These are phyloP conservation scores for Bipolaris bicolor DNA, from an alignment of 2,329 filamentous ascomycete genomes.

Conservation along the genomic window DNA sequence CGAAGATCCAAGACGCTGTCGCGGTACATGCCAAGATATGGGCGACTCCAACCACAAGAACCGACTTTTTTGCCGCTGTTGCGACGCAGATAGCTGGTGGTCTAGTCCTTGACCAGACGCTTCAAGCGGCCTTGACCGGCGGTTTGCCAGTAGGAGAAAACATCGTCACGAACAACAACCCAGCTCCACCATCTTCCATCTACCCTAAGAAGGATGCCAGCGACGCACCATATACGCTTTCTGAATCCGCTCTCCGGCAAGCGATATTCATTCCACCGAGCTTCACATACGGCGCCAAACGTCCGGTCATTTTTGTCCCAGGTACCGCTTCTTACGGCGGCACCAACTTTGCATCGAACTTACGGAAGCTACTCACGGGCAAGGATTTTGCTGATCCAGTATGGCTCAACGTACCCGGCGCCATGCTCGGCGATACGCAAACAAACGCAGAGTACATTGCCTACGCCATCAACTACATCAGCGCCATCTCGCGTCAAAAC, in stretches of 20 bases:
- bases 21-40: constrained; percentile 20
- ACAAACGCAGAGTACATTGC: constrained; percentile 62
- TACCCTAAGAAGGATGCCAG: constrained; percentile 48
- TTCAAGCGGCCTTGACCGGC: constrained; percentile 19
- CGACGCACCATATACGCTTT: constrained; percentile 58
- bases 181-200: constrained; percentile 26
- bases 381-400: constrained; percentile 45
- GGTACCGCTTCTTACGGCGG: constrained; percentile 60
- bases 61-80: constrained; percentile 25
- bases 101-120: constrained; percentile 24
- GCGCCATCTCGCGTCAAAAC: constrained; percentile 44
- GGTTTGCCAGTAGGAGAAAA: constrained; percentile 29
- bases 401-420: constrained; percentile 62
- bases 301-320: constrained; percentile 60
- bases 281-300: constrained; percentile 54
- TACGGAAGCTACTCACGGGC: constrained; percentile 55
- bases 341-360: constrained; percentile 54
- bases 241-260: constrained; percentile 55
- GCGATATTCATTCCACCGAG: constrained; percentile 59
- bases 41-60: constrained; percentile 22
- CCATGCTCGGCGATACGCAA: constrained; percentile 58
- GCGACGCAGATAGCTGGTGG: constrained; percentile 31
- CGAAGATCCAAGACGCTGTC: constrained; percentile 20
- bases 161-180: constrained; percentile 33
- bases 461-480: constrained; percentile 63